Evolutionary conservation across 1,284 basidiomycete genomes (phyloP), one percentile per base, ranked within the genome.

Genomic region (Pseudozyma sp.): DNA sequence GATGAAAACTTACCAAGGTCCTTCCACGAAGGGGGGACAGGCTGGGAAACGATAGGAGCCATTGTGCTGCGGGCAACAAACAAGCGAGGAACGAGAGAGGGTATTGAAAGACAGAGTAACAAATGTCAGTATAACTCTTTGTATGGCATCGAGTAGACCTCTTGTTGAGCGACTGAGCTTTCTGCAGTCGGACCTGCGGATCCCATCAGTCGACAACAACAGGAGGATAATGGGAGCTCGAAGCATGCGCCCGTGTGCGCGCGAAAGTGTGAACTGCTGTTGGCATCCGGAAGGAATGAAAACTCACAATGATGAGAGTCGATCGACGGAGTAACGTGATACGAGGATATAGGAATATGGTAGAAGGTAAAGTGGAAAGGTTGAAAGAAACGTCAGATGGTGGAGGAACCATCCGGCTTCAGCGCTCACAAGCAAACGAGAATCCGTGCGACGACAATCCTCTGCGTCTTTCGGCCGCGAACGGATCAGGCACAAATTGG

Each of bases 1-100:
- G 25, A 31, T 3, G 6, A 6, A 31, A 31, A 31, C 25, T 31
- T 65, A 59, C 95, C 96, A 62, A 84, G 77, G 69, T 84, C 82
- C 78, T 84, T 84, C 81, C 81, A 84, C 56, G 77, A 79, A 50
- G 82, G 82, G 56, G 82, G 82, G 59, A 84, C 80, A 61, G 82
- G 79, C 69, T 80, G 77, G 45, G 78, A 70, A 51, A 74, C 63
- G 56, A 68, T 47, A 59, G 66, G 64, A 66, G 68, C 59, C 54
- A 61, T 70, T 35, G 49, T 76, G 58, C 49, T 71, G 60, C 12
- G 7, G 36, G 18, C 21, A 39, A 36, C 16, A 39, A 36, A 13
- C 12, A 10, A 39, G 10, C 55, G 31, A 38, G 14, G 34, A 34
- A 34, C n/a, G 36, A 25, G 49, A 36, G 14, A 59, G 10, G 25